Base-by-base conservation (phyloP, 371 early-diverging fungal species). In the Dinochytrium kinnereticum region DNA sequence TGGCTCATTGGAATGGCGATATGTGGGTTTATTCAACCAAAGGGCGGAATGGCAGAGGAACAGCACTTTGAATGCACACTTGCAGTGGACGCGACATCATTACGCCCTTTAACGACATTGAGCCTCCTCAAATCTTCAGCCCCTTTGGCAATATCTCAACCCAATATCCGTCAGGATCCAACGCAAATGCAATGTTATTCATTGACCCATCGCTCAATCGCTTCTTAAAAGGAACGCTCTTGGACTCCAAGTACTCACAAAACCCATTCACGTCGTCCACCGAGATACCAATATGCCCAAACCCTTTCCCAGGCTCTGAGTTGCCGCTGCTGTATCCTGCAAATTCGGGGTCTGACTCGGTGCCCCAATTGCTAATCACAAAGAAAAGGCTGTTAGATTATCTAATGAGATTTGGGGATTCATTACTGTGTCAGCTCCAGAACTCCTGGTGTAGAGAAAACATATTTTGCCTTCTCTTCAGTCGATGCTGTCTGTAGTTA, bases 81-180 rank as follows among this genome's bases (percentile, higher is more conserved):
- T n/a, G n/a, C n/a, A n/a, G n/a, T n/a, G n/a, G n/a, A n/a, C n/a
- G n/a, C n/a, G n/a, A n/a, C n/a, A n/a, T n/a, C n/a, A n/a, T n/a
- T n/a, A n/a, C n/a, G n/a, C n/a, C n/a, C n/a, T n/a, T n/a, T n/a
- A n/a, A n/a, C n/a, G n/a, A n/a, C n/a, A n/a, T n/a, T n/a, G n/a
- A n/a, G n/a, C n/a, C n/a, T n/a, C n/a, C n/a, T n/a, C n/a, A n/a
- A n/a, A n/a, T n/a, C n/a, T n/a, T n/a, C n/a, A 49, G 50, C 26
- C 68, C 44, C 73, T 68, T 73, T 30, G 73, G 73, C 24, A 73
- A 33, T 26, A 73, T 34, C 65, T 73, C 73, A 49, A 73, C 50
- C 68, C 40, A 93, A 79, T 95, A 95, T 74, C 90, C 92, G 82
- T 95, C 96, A 57, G 96, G 96, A 73, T 95, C 96, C 65, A 89